These are phyloP conservation scores for Talaromyces sp. DNA, from an alignment of 2,329 filamentous ascomycete genomes.

Conservation along the genomic window DNA sequence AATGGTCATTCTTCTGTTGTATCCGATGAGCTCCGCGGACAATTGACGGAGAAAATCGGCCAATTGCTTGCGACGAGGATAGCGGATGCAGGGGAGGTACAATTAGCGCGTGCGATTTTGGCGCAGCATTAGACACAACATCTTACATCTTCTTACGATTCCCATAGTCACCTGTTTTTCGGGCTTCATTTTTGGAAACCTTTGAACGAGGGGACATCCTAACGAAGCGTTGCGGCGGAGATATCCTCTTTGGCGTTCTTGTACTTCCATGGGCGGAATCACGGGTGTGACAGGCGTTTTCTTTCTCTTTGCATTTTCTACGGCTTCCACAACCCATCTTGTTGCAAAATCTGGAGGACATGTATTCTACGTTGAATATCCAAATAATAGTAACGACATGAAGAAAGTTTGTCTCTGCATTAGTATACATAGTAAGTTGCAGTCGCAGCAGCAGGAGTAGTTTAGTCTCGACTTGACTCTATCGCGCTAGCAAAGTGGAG, in stretches of 20 bases:
- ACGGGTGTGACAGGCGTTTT: not conserved
- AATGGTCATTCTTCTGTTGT: constrained; percentile 41
- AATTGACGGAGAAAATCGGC: constrained; percentile 41
- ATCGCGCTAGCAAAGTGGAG: not conserved
- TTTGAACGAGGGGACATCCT: not conserved
- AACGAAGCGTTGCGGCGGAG: not conserved
- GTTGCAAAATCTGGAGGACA: not conserved
- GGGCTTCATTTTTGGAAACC: not conserved
- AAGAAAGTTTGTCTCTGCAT: not conserved
- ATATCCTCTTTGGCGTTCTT: constrained; percentile 9
- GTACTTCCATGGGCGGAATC: not conserved
- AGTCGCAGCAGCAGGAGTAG: not conserved
- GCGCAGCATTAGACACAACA: constrained; percentile 18
- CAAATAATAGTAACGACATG: not conserved
- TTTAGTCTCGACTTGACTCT: not conserved
- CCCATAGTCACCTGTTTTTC: not conserved
- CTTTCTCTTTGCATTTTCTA: not conserved
- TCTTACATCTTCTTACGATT: not conserved
- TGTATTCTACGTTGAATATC: not conserved
- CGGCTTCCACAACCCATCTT: not conserved
- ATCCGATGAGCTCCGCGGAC: constrained; percentile 37
- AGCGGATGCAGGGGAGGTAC: constrained; percentile 39
- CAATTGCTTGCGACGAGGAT: constrained; percentile 42
- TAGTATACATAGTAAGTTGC: not conserved
- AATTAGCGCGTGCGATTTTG: constrained; percentile 40